A percentile compares a stretch with the other conserved stretches of the same genome.
Conservation (phyloP, 768 basidiomycete genomes). For the Rubroboletus satanas region DNA sequence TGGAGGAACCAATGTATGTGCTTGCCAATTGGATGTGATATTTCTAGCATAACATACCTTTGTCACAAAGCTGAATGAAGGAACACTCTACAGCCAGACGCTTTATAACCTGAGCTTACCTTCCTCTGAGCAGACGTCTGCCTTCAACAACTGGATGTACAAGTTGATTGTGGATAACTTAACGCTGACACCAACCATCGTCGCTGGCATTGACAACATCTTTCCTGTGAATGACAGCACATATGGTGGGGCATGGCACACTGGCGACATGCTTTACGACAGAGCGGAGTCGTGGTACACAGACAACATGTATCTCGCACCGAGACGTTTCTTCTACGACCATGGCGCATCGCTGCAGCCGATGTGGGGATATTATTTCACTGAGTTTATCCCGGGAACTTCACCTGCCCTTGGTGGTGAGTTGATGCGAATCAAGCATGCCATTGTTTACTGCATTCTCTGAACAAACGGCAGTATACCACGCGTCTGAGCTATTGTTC, state of each 20-base stretch:
- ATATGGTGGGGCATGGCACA: constrained; percentile 51
- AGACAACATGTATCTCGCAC: constrained; percentile 52
- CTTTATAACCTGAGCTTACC: constrained; percentile 39
- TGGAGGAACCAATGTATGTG: constrained; percentile 51
- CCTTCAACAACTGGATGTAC: constrained; percentile 47
- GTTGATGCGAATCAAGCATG: constrained; percentile 1
- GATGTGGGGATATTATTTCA: constrained; percentile 53
- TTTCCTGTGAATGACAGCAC: constrained; percentile 49
- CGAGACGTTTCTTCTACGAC: constrained; percentile 48
- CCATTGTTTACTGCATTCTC: neutral
- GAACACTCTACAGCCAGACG: constrained; percentile 1
- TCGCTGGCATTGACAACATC: constrained; percentile 36
- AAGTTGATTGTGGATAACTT: constrained; percentile 50
- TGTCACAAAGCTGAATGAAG: constrained; percentile 13
- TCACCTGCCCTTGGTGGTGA: constrained; percentile 45
- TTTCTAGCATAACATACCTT: neutral
- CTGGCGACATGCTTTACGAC: constrained; percentile 58
- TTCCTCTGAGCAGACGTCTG: constrained; percentile 37
- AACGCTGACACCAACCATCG: constrained; percentile 26
- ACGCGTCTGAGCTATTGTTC: constrained; percentile 11
- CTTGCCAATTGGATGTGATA: neutral
- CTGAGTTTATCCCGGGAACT: constrained; percentile 55
- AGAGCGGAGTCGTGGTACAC: constrained; percentile 56
- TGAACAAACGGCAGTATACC: constrained; percentile 12
- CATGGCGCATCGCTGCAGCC: constrained; percentile 45